Percentiles rank a stretch among this genome's conserved stretches.
phyloP scores from a whole-genome alignment of 805 yeast genomes.

The Starmerella vitae region DNA sequence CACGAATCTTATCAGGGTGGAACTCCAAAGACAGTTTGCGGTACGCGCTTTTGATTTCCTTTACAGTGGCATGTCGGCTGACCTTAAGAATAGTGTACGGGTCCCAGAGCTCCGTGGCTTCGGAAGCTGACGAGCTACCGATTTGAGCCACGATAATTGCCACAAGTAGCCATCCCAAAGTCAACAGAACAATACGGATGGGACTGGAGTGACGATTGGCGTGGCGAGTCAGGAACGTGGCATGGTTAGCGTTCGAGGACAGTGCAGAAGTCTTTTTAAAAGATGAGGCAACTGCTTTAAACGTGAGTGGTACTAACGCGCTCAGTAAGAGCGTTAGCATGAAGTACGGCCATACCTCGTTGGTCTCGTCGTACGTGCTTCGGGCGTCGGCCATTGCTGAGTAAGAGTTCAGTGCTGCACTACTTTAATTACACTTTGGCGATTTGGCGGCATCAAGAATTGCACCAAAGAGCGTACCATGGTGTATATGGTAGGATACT shows the following conservation, averaged over 20 bases:
- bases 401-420: too few species aligned
- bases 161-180: conserved; percentile 49
- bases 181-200: conserved; percentile 19
- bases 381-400: conserved; percentile 14
- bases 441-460: not conserved
- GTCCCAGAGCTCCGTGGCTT: conserved; percentile 42
- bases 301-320: conserved; percentile 52
- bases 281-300: conserved; percentile 26
- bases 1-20: conserved; percentile 84
- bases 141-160: conserved; percentile 27
- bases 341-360: conserved; percentile 90
- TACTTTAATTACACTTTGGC: not conserved
- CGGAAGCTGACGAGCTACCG: conserved; percentile 23
- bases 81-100: conserved; percentile 81
- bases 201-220: conserved; percentile 3
- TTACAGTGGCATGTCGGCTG: conserved; percentile 52
- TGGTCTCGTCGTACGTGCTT: conserved; percentile 64
- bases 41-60: conserved; percentile 66
- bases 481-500: too few species aligned
- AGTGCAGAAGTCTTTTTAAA: not conserved
- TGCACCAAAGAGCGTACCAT: not conserved
- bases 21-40: conserved; percentile 74
- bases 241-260: conserved; percentile 1
- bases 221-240: conserved; percentile 5
- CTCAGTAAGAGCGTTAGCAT: conserved; percentile 57